Percentiles rank a stretch among this genome's conserved stretches.
Evolutionary conservation across 2,329 filamentous ascomycete genomes (phyloP).

Genomic region (Pyricularia grisea): DNA sequence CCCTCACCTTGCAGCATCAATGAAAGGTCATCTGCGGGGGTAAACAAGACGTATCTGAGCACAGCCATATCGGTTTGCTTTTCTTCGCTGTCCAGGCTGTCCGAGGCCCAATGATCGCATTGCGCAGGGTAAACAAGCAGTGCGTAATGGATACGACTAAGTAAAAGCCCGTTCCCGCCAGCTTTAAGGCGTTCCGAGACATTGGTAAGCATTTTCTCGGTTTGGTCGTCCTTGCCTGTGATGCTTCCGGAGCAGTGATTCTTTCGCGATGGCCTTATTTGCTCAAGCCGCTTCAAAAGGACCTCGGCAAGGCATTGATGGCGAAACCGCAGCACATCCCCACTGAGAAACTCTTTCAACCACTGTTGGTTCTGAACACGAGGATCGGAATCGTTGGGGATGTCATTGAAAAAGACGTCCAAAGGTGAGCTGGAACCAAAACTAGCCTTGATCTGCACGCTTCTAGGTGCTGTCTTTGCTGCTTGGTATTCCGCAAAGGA

Average conservation of each 20-base stretch:
- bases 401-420: conserved; percentile 15
- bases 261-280: conserved; percentile 7
- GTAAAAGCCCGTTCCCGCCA: conserved; percentile 26
- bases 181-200: conserved; percentile 24
- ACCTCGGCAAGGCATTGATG: conserved; percentile 19
- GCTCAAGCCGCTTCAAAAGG: conserved; percentile 9
- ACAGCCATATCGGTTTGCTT: conserved; percentile 3
- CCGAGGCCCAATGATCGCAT: conserved; percentile 23
- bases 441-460: background rate
- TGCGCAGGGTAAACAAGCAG: conserved; percentile 29
- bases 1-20: background rate
- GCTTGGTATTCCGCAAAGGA: background rate
- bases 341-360: conserved; percentile 14
- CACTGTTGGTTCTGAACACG: conserved; percentile 8
- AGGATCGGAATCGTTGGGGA: conserved; percentile 10
- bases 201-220: conserved; percentile 13
- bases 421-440: conserved; percentile 10
- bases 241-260: conserved; percentile 18
- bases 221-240: conserved; percentile 3
- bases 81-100: conserved; percentile 10
- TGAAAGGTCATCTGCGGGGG: background rate
- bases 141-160: conserved; percentile 19
- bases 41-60: background rate
- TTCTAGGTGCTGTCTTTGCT: background rate
- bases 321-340: conserved; percentile 18